phyloP scores from a whole-genome alignment of 306 rosid genomes.

The Benincasa hispida region DNA sequence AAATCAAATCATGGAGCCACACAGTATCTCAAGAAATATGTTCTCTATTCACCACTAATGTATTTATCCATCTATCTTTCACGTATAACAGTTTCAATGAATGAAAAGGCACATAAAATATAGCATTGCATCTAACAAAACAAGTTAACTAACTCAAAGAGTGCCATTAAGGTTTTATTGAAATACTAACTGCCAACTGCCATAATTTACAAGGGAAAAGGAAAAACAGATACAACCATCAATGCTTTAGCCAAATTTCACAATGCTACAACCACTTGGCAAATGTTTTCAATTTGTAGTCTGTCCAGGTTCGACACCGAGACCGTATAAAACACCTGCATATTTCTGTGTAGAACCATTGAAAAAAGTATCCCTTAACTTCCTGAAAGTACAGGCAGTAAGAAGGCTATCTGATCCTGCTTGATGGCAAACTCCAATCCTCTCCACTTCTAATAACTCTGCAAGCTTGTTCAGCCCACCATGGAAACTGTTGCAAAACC shows the following conservation, averaged over 20 bases:
- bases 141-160: not conserved
- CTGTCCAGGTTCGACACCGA: constrained; percentile 47
- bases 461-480: constrained; percentile 63
- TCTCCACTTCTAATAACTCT: constrained; percentile 49
- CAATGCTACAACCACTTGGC: constrained; percentile 21
- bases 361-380: constrained; percentile 51
- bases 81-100: not conserved
- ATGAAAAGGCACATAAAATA: not conserved
- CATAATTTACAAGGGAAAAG: constrained; percentile 28
- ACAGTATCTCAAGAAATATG: not conserved
- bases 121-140: not conserved
- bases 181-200: constrained; percentile 32
- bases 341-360: constrained; percentile 45
- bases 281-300: constrained; percentile 31
- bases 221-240: constrained; percentile 25
- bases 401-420: constrained; percentile 63
- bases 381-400: constrained; percentile 42
- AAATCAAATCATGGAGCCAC: not conserved
- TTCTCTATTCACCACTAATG: not conserved
- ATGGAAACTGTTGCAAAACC: constrained; percentile 60
- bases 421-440: constrained; percentile 57
- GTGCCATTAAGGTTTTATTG: constrained; percentile 26
- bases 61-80: not conserved
- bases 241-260: constrained; percentile 25
- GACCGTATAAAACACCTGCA: constrained; percentile 52